Conservation (phyloP, 2,329 filamentous ascomycete genomes). For the Pestalotiopsis sp. region DNA sequence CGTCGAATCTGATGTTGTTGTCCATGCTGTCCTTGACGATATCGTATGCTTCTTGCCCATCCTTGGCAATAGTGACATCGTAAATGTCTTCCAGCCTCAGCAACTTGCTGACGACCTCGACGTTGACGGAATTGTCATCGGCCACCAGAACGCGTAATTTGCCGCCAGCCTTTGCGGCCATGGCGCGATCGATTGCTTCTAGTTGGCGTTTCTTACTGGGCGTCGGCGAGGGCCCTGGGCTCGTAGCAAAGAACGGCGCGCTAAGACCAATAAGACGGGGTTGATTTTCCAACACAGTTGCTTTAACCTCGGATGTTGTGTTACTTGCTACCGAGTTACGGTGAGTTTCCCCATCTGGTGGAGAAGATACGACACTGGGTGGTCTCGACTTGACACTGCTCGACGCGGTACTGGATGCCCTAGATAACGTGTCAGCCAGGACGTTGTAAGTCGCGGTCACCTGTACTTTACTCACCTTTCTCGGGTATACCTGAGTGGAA, state of each 20-base stretch:
- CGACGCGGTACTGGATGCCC: slow-evolving; percentile 55
- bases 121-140: slow-evolving; percentile 65
- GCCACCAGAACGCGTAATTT: slow-evolving; percentile 84
- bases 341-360: slow-evolving; percentile 39
- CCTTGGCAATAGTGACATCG: slow-evolving; percentile 85
- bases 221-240: slow-evolving; percentile 33
- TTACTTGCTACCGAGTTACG: slow-evolving; percentile 32
- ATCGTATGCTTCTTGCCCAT: slow-evolving; percentile 86
- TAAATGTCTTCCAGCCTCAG: slow-evolving; percentile 78
- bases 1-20: slow-evolving; percentile 70
- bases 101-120: slow-evolving; percentile 62
- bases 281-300: slow-evolving; percentile 63
- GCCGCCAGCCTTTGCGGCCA: slow-evolving; percentile 60
- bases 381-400: slow-evolving; percentile 55
- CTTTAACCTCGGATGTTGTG: slow-evolving; percentile 28
- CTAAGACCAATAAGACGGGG: slow-evolving; percentile 82
- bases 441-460: not conserved
- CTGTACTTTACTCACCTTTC: slow-evolving; percentile 53
- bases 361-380: slow-evolving; percentile 44
- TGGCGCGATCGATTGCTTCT: slow-evolving; percentile 65
- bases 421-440: slow-evolving; percentile 23
- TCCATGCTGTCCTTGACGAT: slow-evolving; percentile 82
- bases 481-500: slow-evolving; percentile 77
- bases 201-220: slow-evolving; percentile 59
- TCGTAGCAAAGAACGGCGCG: slow-evolving; percentile 74